These are phyloP conservation scores for Candida chauliodis DNA, from an alignment of 805 yeast genomes.

Conservation along the genomic window DNA sequence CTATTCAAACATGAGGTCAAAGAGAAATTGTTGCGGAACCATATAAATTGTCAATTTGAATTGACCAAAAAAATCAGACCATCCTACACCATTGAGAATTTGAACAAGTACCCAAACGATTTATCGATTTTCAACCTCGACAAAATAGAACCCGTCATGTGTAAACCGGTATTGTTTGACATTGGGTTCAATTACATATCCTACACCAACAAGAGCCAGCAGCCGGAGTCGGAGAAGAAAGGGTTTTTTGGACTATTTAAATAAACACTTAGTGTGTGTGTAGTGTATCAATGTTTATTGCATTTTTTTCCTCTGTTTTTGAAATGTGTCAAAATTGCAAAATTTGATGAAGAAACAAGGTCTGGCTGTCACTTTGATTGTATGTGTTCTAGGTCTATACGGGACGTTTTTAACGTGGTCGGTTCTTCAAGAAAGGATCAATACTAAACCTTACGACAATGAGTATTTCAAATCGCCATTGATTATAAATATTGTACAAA, in stretches of 20 bases:
- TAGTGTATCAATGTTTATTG: not conserved
- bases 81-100: constrained; percentile 42
- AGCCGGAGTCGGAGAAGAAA: constrained; percentile 24
- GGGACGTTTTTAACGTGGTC: constrained; percentile 90
- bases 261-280: constrained; percentile 21
- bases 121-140: constrained; percentile 21
- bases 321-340: not conserved
- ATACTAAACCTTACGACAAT: constrained; percentile 60
- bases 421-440: constrained; percentile 81
- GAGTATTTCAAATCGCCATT: constrained; percentile 71
- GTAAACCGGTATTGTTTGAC: constrained; percentile 90
- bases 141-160: constrained; percentile 54
- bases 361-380: constrained; percentile 22
- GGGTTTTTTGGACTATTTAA: constrained; percentile 78
- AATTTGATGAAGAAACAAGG: constrained; percentile 12
- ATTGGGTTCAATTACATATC: constrained; percentile 79
- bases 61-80: constrained; percentile 11
- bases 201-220: constrained; percentile 33
- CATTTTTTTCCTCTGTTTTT: not conserved
- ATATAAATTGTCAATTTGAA: constrained; percentile 48
- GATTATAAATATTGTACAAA: constrained; percentile 73
- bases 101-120: constrained; percentile 36
- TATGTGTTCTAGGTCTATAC: constrained; percentile 65
- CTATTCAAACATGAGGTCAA: constrained; percentile 18
- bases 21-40: constrained; percentile 22